These are phyloP conservation scores for Rosa chinensis DNA, from an alignment of 306 rosid genomes.

Conservation along the genomic window DNA sequence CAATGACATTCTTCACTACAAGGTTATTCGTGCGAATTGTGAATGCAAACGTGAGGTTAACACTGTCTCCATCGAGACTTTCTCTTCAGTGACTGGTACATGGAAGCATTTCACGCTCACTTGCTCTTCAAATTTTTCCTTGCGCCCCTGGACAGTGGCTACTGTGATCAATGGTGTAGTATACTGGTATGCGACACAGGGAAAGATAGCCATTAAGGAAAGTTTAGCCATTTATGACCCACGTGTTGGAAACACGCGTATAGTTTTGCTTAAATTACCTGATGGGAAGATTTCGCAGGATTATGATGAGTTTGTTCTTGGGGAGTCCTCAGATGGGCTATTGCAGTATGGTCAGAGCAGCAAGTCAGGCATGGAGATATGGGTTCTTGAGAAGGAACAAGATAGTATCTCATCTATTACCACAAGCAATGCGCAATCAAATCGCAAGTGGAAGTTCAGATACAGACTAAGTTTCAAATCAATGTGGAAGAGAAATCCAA, in stretches of 20 bases:
- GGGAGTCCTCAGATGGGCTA: slow-evolving; percentile 71
- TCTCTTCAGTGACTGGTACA: slow-evolving; percentile 59
- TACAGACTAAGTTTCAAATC: slow-evolving; percentile 47
- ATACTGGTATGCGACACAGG: slow-evolving; percentile 69
- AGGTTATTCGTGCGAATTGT: slow-evolving; percentile 73
- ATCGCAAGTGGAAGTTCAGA: slow-evolving; percentile 48
- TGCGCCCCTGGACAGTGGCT: slow-evolving; percentile 62
- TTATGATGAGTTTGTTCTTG: slow-evolving; percentile 65
- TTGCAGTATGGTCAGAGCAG: slow-evolving; percentile 79
- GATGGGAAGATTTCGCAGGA: slow-evolving; percentile 50
- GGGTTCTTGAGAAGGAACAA: slow-evolving; percentile 58
- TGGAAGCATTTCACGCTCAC: slow-evolving; percentile 74
- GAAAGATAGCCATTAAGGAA: slow-evolving; percentile 26
- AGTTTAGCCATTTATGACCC: slow-evolving; percentile 70
- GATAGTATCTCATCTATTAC: slow-evolving; percentile 24
- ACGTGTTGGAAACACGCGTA: slow-evolving; percentile 51
- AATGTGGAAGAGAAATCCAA: slow-evolving; percentile 60
- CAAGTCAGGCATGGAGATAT: slow-evolving; percentile 63
- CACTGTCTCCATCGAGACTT: slow-evolving; percentile 73
- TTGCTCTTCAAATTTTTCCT: slow-evolving; percentile 53
- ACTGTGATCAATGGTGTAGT: slow-evolving; percentile 62
- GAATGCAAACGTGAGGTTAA: slow-evolving; percentile 54
- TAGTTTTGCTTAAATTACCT: slow-evolving; percentile 55
- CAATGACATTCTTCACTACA: slow-evolving; percentile 41
- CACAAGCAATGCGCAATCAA: slow-evolving; percentile 28